These are phyloP conservation scores for Alternaria alternata DNA, from an alignment of 2,329 filamentous ascomycete genomes.

Conservation along the genomic window DNA sequence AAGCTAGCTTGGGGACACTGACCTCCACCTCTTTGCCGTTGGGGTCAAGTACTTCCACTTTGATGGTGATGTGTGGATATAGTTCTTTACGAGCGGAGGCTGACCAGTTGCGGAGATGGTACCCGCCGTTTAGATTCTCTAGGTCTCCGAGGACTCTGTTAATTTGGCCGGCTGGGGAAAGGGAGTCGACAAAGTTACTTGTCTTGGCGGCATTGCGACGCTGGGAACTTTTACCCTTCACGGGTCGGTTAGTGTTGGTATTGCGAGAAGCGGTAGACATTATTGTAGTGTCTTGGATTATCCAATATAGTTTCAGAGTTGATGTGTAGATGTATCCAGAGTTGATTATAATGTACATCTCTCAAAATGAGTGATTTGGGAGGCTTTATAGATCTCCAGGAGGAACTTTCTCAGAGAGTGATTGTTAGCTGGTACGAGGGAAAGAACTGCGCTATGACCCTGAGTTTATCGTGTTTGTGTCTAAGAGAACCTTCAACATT, in stretches of 20 bases:
- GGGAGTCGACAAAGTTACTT: neutral
- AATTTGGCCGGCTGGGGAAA: conserved; percentile 11
- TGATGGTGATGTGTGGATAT: neutral
- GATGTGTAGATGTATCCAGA: neutral
- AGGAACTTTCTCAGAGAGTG: neutral
- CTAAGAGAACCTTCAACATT: neutral
- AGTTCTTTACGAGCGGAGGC: conserved; percentile 10
- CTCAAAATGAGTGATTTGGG: neutral
- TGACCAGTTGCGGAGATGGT: conserved; percentile 16
- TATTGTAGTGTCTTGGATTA: neutral
- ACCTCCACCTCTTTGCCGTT: neutral
- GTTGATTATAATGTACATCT: neutral
- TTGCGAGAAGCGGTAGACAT: neutral
- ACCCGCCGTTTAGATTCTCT: conserved; percentile 8
- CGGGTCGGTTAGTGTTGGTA: neutral
- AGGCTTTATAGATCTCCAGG: neutral
- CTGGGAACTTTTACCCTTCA: neutral
- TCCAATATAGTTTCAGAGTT: neutral
- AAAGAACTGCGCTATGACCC: neutral
- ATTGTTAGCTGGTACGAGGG: neutral
- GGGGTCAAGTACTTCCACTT: conserved; percentile 2
- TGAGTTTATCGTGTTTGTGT: neutral
- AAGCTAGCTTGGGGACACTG: conserved; percentile 10
- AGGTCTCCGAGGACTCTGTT: conserved; percentile 10
- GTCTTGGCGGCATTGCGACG: neutral